A percentile compares a stretch with the other conserved stretches of the same genome.
These are phyloP conservation scores for Lachnellula arida DNA, from an alignment of 2,329 filamentous ascomycete species.

Conservation along the genomic window DNA sequence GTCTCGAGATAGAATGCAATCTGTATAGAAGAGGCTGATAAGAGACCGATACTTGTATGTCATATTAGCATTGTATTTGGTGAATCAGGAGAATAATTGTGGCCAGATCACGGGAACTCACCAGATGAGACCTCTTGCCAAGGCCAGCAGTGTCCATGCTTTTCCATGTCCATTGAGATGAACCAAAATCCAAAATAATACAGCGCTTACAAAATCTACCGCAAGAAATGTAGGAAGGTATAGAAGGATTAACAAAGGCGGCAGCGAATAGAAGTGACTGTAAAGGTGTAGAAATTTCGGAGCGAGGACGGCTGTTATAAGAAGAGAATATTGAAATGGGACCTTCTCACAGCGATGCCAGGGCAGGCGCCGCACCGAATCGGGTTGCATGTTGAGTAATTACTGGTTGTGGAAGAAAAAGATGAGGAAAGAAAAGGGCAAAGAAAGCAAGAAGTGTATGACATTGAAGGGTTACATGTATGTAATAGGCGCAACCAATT, in stretches of 20 bases:
- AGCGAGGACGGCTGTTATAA: background rate
- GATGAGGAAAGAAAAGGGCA: too few relatives aligned
- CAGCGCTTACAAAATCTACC: background rate
- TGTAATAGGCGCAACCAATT: too few relatives aligned
- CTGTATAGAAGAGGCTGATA: background rate
- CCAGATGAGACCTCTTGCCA: background rate
- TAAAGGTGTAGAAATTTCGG: background rate
- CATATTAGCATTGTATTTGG: background rate
- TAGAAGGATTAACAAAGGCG: background rate
- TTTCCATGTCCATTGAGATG: background rate
- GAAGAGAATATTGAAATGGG: background rate
- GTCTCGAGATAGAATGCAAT: background rate
- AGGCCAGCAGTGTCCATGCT: background rate
- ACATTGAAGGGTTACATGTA: too few relatives aligned
- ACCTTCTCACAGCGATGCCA: background rate
- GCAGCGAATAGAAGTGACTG: background rate
- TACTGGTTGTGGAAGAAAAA: too few relatives aligned
- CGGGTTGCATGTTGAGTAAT: background rate
- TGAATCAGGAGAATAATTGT: background rate
- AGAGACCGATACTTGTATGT: background rate
- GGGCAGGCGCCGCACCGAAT: background rate
- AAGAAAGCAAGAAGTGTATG: too few relatives aligned
- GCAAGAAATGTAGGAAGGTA: background rate
- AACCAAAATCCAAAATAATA: background rate
- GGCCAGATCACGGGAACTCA: background rate